A percentile compares a stretch with the other conserved stretches of the same genome.
Evolutionary conservation across 306 rosid genomes (phyloP).

Genomic region (Dalbergia cochinchinensis): DNA sequence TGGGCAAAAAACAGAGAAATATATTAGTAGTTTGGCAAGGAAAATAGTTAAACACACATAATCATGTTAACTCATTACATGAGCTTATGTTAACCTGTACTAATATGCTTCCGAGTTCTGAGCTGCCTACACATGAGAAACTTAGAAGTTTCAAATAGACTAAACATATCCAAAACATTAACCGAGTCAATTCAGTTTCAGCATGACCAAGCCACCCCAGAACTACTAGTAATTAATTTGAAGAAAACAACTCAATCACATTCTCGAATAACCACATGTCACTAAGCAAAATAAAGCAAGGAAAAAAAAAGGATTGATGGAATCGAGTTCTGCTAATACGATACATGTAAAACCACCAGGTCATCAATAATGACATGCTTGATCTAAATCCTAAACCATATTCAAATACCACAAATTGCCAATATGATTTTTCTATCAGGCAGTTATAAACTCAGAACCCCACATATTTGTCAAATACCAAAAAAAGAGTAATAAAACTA

Average conservation of each 20-base stretch:
- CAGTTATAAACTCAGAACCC: slow-evolving; percentile 15
- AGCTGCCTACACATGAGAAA: slow-evolving; percentile 14
- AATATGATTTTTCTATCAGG: slow-evolving; percentile 21
- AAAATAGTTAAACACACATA: slow-evolving; percentile 34
- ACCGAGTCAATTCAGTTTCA: slow-evolving; percentile 3
- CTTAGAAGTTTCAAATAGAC: slow-evolving; percentile 23
- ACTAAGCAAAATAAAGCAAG: slow-evolving; percentile 8
- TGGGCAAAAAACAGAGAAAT: not conserved
- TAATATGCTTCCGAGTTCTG: slow-evolving; percentile 17
- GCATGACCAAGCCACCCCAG: slow-evolving; percentile 3
- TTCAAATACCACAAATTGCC: slow-evolving; percentile 8
- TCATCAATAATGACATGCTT: not conserved
- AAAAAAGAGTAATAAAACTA: not conserved
- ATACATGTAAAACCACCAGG: not conserved
- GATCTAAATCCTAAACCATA: not conserved
- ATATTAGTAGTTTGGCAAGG: not conserved
- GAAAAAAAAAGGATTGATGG: not conserved
- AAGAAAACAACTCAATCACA: slow-evolving; percentile 14
- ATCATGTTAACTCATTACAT: slow-evolving; percentile 14
- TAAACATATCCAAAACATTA: slow-evolving; percentile 23
- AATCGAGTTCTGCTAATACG: slow-evolving; percentile 15
- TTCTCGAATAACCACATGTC: not conserved
- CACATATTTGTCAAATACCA: slow-evolving; percentile 5
- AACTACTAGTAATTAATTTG: slow-evolving; percentile 1
- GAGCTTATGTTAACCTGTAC: slow-evolving; percentile 31